phyloP scores from a whole-genome alignment of 2,329 filamentous ascomycete species.

The Emericellopsis cladophorae region DNA sequence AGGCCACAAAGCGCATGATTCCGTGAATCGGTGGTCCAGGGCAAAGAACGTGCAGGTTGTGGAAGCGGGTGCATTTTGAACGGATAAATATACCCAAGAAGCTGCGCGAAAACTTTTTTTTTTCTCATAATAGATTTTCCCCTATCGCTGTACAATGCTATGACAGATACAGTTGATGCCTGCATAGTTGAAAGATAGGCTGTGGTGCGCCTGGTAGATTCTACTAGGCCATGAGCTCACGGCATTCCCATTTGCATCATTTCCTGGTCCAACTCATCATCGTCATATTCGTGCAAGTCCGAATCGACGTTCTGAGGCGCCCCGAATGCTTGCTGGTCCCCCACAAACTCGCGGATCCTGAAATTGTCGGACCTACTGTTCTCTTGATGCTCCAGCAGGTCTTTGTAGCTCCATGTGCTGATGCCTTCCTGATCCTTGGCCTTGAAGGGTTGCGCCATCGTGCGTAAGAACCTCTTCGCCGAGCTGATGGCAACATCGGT shows the following conservation, averaged over 20 bases:
- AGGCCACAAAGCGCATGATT: constrained; percentile 27
- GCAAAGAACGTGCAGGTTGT: no score
- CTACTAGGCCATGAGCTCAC: not conserved
- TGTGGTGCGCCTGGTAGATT: not conserved
- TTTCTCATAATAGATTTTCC: no score
- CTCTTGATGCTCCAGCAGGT: constrained; percentile 67
- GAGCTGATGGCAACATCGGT: constrained; percentile 90
- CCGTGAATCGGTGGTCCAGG: constrained; percentile 2
- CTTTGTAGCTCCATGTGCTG: constrained; percentile 76
- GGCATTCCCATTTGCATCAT: constrained; percentile 37
- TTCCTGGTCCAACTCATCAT: constrained; percentile 37
- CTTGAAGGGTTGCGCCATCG: constrained; percentile 85
- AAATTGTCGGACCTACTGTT: constrained; percentile 50
- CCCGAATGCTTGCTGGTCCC: constrained; percentile 16
- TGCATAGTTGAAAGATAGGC: not conserved
- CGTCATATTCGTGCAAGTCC: constrained; percentile 30
- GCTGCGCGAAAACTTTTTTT: no score
- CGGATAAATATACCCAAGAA: no score
- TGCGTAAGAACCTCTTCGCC: constrained; percentile 78
- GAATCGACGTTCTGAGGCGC: constrained; percentile 4
- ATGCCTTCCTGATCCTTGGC: constrained; percentile 79
- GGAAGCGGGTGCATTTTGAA: no score
- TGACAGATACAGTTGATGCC: no score
- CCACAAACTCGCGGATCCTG: constrained; percentile 49
- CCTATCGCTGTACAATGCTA: no score